Conservation (phyloP, 2,329 filamentous ascomycete genomes). For the Pestalotiopsis sp. region DNA sequence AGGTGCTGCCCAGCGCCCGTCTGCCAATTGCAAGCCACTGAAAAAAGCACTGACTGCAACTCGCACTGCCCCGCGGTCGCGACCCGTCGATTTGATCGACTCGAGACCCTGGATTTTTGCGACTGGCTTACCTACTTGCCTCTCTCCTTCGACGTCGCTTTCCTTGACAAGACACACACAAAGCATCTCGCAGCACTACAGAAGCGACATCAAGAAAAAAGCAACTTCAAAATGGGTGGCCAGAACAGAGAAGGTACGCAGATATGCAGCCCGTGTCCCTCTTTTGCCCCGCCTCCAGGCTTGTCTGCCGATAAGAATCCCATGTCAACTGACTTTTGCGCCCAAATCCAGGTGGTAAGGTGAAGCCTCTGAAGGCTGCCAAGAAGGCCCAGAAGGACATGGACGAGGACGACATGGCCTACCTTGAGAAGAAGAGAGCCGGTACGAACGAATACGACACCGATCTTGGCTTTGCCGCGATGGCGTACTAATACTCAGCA, state of each 20-base stretch:
- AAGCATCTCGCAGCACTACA: neutral
- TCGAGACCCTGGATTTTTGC: conserved; percentile 6
- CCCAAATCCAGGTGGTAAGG: conserved; percentile 69
- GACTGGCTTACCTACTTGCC: neutral
- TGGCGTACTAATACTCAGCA: conserved; percentile 31
- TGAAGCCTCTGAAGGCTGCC: conserved; percentile 81
- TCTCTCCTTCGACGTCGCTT: conserved; percentile 8
- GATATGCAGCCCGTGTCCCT: neutral
- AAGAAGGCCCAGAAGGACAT: conserved; percentile 85
- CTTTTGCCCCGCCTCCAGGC: neutral
- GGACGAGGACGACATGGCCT: conserved; percentile 85
- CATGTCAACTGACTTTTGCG: conserved; percentile 19
- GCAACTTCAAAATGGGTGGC: conserved; percentile 62
- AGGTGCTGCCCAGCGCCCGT: neutral
- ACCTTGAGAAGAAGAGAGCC: conserved; percentile 80
- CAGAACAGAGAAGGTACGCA: conserved; percentile 64
- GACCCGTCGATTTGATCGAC: conserved; percentile 10
- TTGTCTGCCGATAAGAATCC: neutral
- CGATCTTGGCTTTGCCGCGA: neutral
- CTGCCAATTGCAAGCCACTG: neutral
- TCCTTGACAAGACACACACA: neutral
- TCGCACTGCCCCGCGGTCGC: conserved; percentile 24
- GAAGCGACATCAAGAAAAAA: conserved; percentile 13
- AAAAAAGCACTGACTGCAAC: neutral
- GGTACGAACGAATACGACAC: conserved; percentile 56